Percentiles rank a stretch among this genome's conserved stretches.
phyloP scores from a whole-genome alignment of 2,329 filamentous ascomycete species.

The Xylaria sp. region DNA sequence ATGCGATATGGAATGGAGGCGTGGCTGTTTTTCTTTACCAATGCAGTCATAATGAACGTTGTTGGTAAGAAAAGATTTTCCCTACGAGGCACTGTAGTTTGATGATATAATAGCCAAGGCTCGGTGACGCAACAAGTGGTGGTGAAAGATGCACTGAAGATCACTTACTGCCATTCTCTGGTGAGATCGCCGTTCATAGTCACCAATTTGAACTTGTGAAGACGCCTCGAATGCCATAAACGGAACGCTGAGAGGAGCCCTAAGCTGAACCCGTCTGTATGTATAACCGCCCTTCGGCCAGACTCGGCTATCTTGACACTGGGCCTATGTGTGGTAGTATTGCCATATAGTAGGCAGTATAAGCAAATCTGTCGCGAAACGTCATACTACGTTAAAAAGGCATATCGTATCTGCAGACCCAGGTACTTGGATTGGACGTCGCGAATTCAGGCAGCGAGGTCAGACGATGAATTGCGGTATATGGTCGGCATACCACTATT shows the following conservation, averaged over 20 bases:
- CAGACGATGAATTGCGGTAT: conserved; percentile 4
- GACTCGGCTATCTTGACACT: not conserved
- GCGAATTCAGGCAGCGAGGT: not conserved
- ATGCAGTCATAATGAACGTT: conserved; percentile 31
- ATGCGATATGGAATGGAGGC: not conserved
- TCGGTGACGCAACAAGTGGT: conserved; percentile 19
- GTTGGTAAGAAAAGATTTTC: not conserved
- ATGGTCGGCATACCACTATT: not conserved
- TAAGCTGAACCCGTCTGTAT: not conserved
- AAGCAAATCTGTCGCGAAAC: conserved; percentile 14
- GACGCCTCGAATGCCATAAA: conserved; percentile 6
- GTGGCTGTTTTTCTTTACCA: not conserved
- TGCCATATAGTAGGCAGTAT: not conserved
- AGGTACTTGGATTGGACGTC: conserved; percentile 17
- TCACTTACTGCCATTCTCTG: conserved; percentile 21
- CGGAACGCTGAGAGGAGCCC: not conserved
- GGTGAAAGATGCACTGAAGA: conserved; percentile 26
- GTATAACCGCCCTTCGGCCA: not conserved
- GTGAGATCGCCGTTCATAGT: conserved; percentile 9
- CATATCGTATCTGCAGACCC: conserved; percentile 32
- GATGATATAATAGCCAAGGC: conserved; percentile 1
- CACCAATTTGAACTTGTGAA: not conserved
- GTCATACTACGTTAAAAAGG: conserved; percentile 30
- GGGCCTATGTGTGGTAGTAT: not conserved
- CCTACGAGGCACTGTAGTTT: not conserved